Evolutionary conservation across 2,329 filamentous ascomycete genomes (phyloP), one percentile per base, ranked within the genome.

Genomic region (Orbilia javanica): DNA sequence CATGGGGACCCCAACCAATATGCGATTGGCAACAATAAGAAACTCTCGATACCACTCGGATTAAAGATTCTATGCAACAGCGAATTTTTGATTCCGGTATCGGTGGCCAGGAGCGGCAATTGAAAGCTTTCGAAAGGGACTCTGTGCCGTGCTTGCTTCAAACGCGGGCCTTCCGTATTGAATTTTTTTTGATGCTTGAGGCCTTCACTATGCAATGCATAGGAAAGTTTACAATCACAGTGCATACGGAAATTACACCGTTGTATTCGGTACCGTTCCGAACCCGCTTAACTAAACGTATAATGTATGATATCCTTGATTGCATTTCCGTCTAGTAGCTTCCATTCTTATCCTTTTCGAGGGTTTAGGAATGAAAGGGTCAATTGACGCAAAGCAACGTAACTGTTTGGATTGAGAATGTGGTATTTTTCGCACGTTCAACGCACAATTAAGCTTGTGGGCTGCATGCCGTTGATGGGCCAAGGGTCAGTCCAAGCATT

Each of bases 31-130:
- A 55, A 39, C 22, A 46, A 64, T 42, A 71, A 48, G 36, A 50
- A 72, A 57, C 31, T 22, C 25, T 60, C 10, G 36, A 70, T 50
- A 52, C 25, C 10, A 70, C 48, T 57, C 68, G 22, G 65, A 31
- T 8, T 48, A 34, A 34, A 20, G 27, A 44, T 20, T 53, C 53
- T 31, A 46, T 72, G 15, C 29, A 36, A 64, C 36, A 46, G 25
- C 25, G 42, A 11, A 34, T 44, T 42, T 34, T 52, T 50, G 52
- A 60, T 42, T 55, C 71, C 63, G 71, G 71, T 75, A 75, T 75
- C 68, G 68, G 68, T 64, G 68, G 15, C 31, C 29, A 20, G 63
- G 64, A 29, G 52, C 27, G 44, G 27, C 13, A 62, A 71, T 20
- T 44, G 42, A 25, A 25, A 65, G 27, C 13, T 50, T 63, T 20